These are phyloP conservation scores for Phytopythium ostracodes DNA, from an alignment of 352 stramenopile species.

Conservation along the genomic window DNA sequence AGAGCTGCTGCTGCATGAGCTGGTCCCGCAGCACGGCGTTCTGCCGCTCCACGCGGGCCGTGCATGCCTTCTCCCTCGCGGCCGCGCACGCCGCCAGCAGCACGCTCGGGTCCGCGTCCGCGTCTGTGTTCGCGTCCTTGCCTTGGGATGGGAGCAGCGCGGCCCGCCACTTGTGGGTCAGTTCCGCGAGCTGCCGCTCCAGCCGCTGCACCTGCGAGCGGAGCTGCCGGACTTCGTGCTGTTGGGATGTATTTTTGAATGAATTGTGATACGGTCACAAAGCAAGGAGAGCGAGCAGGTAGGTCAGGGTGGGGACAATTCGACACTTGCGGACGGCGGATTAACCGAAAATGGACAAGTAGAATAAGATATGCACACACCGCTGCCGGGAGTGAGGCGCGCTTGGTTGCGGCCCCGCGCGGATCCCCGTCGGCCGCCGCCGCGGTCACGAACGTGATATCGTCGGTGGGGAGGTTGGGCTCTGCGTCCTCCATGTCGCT, in stretches of 20 bases:
- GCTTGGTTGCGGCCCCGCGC: constrained; percentile 9
- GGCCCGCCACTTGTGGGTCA: constrained; percentile 34
- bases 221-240: constrained; percentile 52
- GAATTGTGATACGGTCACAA: background rate
- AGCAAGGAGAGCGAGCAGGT: no score
- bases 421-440: constrained; percentile 4
- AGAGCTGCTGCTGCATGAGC: constrained; percentile 49
- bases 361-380: constrained; percentile 10
- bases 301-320: background rate
- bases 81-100: constrained; percentile 42
- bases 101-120: constrained; percentile 24
- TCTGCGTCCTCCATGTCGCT: background rate
- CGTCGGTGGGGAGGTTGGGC: background rate
- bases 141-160: constrained; percentile 28
- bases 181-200: constrained; percentile 24
- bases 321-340: background rate
- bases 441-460: constrained; percentile 2
- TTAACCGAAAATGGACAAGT: background rate
- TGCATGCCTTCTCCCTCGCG: constrained; percentile 43
- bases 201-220: constrained; percentile 31
- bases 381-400: constrained; percentile 18
- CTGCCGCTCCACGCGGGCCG: constrained; percentile 38
- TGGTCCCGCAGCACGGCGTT: constrained; percentile 46
- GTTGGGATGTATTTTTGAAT: no score
- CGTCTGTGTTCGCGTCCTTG: no score